phyloP scores from a whole-genome alignment of 2,329 filamentous ascomycete species.

The Cyphellophora attinorum region DNA sequence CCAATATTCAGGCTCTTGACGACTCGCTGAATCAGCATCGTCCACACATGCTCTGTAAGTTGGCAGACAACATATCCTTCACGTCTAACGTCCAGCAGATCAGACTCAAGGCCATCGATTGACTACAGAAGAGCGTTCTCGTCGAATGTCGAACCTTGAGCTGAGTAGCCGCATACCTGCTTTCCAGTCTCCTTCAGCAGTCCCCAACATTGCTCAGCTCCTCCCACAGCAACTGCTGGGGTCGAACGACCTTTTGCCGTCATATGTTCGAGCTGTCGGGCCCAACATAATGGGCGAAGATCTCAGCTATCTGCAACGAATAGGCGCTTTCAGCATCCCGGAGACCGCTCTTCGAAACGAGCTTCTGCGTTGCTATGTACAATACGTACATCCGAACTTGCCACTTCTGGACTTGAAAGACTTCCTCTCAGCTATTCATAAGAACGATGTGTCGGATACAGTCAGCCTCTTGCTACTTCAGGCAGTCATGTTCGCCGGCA shows the following conservation, averaged over 20 bases:
- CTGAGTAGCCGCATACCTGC: constrained; percentile 19
- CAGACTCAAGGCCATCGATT: constrained; percentile 37
- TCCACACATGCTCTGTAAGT: constrained; percentile 55
- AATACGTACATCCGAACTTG: constrained; percentile 93
- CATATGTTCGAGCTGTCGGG: constrained; percentile 74
- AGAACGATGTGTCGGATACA: constrained; percentile 58
- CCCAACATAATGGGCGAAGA: constrained; percentile 70
- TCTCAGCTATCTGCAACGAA: constrained; percentile 70
- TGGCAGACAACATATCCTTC: constrained; percentile 2
- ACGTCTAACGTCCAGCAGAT: too few species aligned
- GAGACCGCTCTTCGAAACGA: constrained; percentile 63
- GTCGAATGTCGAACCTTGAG: constrained; percentile 33
- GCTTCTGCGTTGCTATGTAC: constrained; percentile 69
- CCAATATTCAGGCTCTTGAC: constrained; percentile 28
- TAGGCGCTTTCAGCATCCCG: constrained; percentile 75
- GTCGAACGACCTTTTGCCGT: constrained; percentile 39
- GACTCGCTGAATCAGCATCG: constrained; percentile 43
- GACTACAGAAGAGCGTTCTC: constrained; percentile 35
- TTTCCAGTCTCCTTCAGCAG: constrained; percentile 28
- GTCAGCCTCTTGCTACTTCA: constrained; percentile 85
- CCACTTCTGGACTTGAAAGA: constrained; percentile 65
- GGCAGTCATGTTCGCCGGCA: constrained; percentile 87
- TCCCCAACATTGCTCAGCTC: constrained; percentile 20
- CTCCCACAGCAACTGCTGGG: constrained; percentile 41
- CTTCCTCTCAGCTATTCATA: constrained; percentile 48